Base-by-base conservation (phyloP, 305 asterid species). In the Fraxinus velutina region DNA sequence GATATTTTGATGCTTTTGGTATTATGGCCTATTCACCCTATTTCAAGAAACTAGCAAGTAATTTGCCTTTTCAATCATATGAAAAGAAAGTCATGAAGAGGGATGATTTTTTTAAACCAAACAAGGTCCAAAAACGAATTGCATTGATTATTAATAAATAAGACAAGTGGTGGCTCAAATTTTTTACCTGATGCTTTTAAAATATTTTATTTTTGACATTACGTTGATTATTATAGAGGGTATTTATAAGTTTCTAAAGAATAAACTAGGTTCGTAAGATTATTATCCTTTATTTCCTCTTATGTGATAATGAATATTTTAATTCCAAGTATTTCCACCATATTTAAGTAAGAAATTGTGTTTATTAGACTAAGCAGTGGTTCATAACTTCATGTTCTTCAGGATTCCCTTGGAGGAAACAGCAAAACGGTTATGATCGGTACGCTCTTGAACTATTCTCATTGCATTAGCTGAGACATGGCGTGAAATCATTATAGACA, bases 371-470 rank as follows among this genome's bases (percentile, higher is more conserved):
- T 85, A 76, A 85, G 80, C 81, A 33, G 73, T 75, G 15, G 37
- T 75, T 80, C 79, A 78, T 79, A 4, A 19, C 55, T 72, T 80
- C 78, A 78, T 79, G 7, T 33, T 85, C 76, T 88, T 79, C 89
- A 96, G 99, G 99, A 96, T 84, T 96, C 99, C 6, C 97, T 94
- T 33, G 99, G 99, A 3, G 99, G 99, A 70, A 96, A 96, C 86
- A 85, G 98, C 93, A 96, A 92, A 90, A 96, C 99, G 12, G 86
- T 96, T 76, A 94, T 96, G 99, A 96, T 96, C 13, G 99, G 99
- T 96, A 93, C 75, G 86, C 21, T 85, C 77, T 50, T 44, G 50
- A 50, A 42, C 68, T 75, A 30, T 50, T 81, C 52, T 76, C 47
- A 36, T 66, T 68, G 78, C 37, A 21, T 75, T 77, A 50, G 57